These are phyloP conservation scores for Fusarium sulawesiense DNA, from an alignment of 2,329 filamentous ascomycete genomes.

Conservation along the genomic window DNA sequence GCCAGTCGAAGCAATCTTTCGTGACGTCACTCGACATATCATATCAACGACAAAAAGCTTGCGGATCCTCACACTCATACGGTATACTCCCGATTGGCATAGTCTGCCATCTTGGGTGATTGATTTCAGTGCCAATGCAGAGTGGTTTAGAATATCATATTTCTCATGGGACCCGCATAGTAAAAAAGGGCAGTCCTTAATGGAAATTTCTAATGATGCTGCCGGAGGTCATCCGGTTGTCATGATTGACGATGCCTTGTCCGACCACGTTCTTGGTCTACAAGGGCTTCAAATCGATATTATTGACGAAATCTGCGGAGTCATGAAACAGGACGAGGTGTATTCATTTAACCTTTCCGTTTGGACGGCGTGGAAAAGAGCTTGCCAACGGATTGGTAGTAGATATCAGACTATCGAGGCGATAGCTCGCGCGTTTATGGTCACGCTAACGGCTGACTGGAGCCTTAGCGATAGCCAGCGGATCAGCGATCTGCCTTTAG, in stretches of 20 bases:
- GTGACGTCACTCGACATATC: not conserved
- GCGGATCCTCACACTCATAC: fast-evolving
- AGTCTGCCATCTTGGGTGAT: not conserved
- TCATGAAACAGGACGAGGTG: fast-evolving
- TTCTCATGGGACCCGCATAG: not conserved
- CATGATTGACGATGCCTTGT: fast-evolving
- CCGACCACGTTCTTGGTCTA: not conserved
- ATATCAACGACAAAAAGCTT: fast-evolving
- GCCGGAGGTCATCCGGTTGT: not conserved
- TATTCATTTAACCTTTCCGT: not conserved
- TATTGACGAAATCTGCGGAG: fast-evolving
- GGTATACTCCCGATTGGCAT: not conserved
- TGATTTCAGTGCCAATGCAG: not conserved
- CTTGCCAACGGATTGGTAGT: fast-evolving
- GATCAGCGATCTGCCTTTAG: not conserved
- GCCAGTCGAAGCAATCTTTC: not conserved
- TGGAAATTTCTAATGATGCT: not conserved
- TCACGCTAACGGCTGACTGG: not conserved
- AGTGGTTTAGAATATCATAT: not conserved
- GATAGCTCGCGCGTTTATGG: not conserved
- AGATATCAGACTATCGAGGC: not conserved
- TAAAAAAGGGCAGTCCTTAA: fast-evolving
- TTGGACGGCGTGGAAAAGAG: not conserved
- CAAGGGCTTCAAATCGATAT: not conserved
- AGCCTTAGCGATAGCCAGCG: not conserved